Conservation (phyloP, 495 filamentous ascomycete species). For the Penicillium egyptiacum region DNA sequence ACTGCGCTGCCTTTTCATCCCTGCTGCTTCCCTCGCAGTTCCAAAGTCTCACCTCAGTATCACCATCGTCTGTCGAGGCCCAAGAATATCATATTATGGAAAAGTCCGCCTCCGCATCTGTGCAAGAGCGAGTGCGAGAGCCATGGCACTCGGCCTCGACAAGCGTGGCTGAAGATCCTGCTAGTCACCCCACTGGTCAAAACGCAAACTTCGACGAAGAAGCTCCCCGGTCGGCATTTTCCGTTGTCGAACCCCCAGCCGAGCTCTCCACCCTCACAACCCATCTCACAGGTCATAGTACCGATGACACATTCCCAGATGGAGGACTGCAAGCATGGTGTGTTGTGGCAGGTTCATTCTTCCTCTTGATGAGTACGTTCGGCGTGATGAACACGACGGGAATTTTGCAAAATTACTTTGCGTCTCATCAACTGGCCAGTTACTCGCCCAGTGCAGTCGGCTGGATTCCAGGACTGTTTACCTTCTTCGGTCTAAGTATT, state of each 20-base stretch:
- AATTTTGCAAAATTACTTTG: slow-evolving; percentile 63
- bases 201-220: slow-evolving; percentile 11
- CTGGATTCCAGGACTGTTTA: slow-evolving; percentile 64
- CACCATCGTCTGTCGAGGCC: not conserved
- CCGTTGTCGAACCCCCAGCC: slow-evolving; percentile 25
- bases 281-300: slow-evolving; percentile 21
- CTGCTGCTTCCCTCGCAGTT: not conserved
- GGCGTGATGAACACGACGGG: slow-evolving; percentile 63
- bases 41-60: not conserved
- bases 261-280: slow-evolving; percentile 24
- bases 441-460: slow-evolving; percentile 59
- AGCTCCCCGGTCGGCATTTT: slow-evolving; percentile 22
- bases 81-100: not conserved
- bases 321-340: slow-evolving; percentile 62
- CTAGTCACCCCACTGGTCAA: not conserved
- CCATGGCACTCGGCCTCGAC: slow-evolving; percentile 4
- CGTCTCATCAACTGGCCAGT: slow-evolving; percentile 55
- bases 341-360: slow-evolving; percentile 63
- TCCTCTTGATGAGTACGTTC: slow-evolving; percentile 58
- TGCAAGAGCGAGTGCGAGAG: slow-evolving; percentile 1
- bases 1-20: no score
- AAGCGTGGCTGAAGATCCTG: not conserved
- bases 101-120: not conserved
- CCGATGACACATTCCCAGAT: slow-evolving; percentile 54
- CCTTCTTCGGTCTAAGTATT: slow-evolving; percentile 60